These are phyloP conservation scores for Brassica juncea DNA, from an alignment of 345 rosid genomes.

Conservation along the genomic window DNA sequence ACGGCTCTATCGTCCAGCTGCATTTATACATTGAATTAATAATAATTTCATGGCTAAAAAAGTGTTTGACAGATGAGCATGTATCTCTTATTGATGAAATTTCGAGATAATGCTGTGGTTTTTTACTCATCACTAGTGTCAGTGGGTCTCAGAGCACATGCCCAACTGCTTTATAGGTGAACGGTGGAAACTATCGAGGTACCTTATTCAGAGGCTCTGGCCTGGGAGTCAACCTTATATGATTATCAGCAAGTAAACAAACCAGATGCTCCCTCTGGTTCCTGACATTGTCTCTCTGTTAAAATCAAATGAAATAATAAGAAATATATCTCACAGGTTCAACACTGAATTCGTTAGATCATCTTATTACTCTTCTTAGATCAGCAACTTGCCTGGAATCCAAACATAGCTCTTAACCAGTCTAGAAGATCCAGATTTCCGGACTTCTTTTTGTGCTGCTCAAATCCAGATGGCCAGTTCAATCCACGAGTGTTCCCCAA, in stretches of 20 bases:
- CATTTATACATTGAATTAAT: slow-evolving; percentile 16
- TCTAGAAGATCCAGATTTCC: slow-evolving; percentile 92
- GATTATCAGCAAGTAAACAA: slow-evolving; percentile 80
- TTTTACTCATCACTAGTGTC: slow-evolving; percentile 8
- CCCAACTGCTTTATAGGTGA: slow-evolving; percentile 15
- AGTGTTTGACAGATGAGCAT: slow-evolving; percentile 14
- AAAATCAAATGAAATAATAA: slow-evolving; percentile 32
- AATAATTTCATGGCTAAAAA: not conserved
- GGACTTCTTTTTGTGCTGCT: slow-evolving; percentile 80
- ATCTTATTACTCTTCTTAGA: slow-evolving; percentile 5
- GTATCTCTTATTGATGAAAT: not conserved
- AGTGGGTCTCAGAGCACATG: slow-evolving; percentile 21
- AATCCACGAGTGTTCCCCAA: slow-evolving; percentile 82
- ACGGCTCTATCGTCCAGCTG: slow-evolving; percentile 98
- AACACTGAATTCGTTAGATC: slow-evolving; percentile 1
- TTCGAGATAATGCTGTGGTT: slow-evolving; percentile 4
- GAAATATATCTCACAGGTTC: slow-evolving; percentile 19
- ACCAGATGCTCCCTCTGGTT: slow-evolving; percentile 97
- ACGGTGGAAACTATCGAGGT: slow-evolving; percentile 21
- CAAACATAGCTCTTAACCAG: slow-evolving; percentile 97
- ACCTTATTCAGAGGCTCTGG: slow-evolving; percentile 95
- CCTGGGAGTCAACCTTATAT: slow-evolving; percentile 79
- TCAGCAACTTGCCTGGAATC: slow-evolving; percentile 77
- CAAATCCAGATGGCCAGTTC: slow-evolving; percentile 84
- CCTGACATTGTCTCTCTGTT: slow-evolving; percentile 90